phyloP scores from a whole-genome alignment of 2,329 filamentous ascomycete species.

The Pyrenophora teres region DNA sequence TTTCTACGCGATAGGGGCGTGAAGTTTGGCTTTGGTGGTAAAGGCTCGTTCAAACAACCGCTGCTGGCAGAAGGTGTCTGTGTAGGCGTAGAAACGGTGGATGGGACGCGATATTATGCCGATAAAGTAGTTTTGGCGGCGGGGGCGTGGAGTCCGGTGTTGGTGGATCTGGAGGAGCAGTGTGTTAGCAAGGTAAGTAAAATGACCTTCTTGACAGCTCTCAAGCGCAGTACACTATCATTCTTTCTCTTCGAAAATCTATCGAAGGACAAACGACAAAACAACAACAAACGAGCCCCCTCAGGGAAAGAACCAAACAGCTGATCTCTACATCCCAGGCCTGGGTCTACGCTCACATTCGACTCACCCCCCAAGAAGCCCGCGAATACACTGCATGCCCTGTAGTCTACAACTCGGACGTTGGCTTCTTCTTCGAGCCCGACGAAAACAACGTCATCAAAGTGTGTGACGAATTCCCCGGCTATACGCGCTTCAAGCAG shows the following conservation, averaged over 20 bases:
- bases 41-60: slow-evolving; percentile 53
- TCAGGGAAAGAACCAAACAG: background rate
- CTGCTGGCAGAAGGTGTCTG: slow-evolving; percentile 48
- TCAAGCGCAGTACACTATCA: too few species aligned
- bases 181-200: slow-evolving; percentile 58
- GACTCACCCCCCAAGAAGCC: slow-evolving; percentile 55
- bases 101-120: slow-evolving; percentile 50
- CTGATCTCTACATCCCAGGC: slow-evolving; percentile 34
- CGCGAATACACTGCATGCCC: slow-evolving; percentile 58
- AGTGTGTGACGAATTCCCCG: slow-evolving; percentile 63
- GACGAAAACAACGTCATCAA: slow-evolving; percentile 54
- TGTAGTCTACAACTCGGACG: slow-evolving; percentile 57
- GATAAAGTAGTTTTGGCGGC: slow-evolving; percentile 54
- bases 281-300: too few species aligned
- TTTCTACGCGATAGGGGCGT: slow-evolving; percentile 48
- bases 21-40: slow-evolving; percentile 50
- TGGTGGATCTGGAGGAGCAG: slow-evolving; percentile 39
- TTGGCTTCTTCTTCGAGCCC: slow-evolving; percentile 59
- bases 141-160: slow-evolving; percentile 37
- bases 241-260: too few species aligned
- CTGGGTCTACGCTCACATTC: slow-evolving; percentile 61
- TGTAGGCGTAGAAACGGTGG: slow-evolving; percentile 49
- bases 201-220: too few species aligned
- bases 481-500: slow-evolving; percentile 46
- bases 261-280: too few species aligned